Conservation (phyloP, 2,329 filamentous ascomycete species). For the Xylogone sp. region DNA sequence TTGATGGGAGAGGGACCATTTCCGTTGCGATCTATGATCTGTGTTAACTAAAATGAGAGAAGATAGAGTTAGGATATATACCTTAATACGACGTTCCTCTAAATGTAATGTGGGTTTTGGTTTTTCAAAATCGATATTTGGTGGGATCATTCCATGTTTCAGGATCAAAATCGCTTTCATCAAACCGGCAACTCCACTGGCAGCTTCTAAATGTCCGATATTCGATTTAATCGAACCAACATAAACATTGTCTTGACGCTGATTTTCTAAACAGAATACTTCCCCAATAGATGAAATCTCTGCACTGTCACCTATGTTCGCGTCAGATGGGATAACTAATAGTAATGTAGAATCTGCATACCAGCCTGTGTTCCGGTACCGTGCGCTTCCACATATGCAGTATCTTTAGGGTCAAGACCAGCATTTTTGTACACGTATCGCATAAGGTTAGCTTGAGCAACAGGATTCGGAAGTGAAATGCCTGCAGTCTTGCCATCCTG, state of each 20-base stretch:
- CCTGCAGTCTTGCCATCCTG: constrained; percentile 40
- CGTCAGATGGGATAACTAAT: background rate
- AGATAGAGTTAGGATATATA: constrained; percentile 8
- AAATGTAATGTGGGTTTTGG: constrained; percentile 29
- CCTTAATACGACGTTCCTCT: constrained; percentile 27
- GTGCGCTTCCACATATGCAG: constrained; percentile 14
- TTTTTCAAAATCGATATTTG: constrained; percentile 21
- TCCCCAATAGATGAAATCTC: constrained; percentile 1
- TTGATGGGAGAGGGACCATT: constrained; percentile 1
- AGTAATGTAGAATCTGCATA: background rate
- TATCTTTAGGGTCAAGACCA: constrained; percentile 7
- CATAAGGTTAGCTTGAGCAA: constrained; percentile 30
- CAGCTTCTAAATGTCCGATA: constrained; percentile 18
- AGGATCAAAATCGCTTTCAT: constrained; percentile 12
- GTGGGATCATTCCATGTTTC: constrained; percentile 14
- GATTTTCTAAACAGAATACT: background rate
- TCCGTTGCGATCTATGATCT: constrained; percentile 1
- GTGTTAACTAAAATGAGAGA: background rate
- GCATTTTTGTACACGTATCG: constrained; percentile 24
- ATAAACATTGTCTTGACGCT: constrained; percentile 1
- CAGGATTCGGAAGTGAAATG: constrained; percentile 37
- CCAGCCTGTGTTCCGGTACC: constrained; percentile 13
- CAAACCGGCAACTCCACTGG: constrained; percentile 16
- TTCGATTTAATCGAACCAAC: constrained; percentile 16
- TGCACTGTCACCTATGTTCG: constrained; percentile 4